Conservation (phyloP, 768 basidiomycete species). For the Austroboletus festivus region DNA sequence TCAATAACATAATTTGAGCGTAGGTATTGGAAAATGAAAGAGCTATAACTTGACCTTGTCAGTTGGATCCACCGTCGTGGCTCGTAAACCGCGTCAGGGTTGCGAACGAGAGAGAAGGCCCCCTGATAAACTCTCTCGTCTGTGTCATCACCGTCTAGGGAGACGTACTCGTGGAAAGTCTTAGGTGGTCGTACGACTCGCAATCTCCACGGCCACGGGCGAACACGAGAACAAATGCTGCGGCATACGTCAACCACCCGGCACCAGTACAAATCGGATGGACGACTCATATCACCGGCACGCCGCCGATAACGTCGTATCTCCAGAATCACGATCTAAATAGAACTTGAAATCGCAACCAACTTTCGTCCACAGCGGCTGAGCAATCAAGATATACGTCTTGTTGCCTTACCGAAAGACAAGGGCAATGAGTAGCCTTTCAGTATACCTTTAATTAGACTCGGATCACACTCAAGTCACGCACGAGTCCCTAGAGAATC, state of each 20-base stretch:
- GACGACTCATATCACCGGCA: too few relatives aligned
- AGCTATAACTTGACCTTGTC: not conserved
- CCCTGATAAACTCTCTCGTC: not conserved
- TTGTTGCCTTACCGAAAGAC: too few relatives aligned
- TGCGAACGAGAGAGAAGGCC: not conserved
- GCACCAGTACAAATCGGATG: too few relatives aligned
- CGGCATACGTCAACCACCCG: too few relatives aligned
- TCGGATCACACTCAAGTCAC: too few relatives aligned
- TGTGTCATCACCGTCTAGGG: conserved; percentile 7
- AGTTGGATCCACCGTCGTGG: not conserved
- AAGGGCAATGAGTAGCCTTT: too few relatives aligned
- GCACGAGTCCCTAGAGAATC: not conserved
- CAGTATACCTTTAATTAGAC: too few relatives aligned
- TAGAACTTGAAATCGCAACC: too few relatives aligned
- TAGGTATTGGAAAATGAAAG: conserved; percentile 12
- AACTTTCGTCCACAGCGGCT: not conserved
- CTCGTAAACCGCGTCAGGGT: not conserved
- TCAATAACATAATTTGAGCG: not conserved
- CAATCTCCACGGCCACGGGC: not conserved
- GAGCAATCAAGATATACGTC: too few relatives aligned
- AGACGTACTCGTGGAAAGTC: conserved; percentile 4
- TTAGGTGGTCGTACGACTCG: not conserved
- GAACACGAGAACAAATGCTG: too few relatives aligned
- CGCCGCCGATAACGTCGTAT: not conserved
- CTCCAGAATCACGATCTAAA: too few relatives aligned